Evolutionary conservation across 768 basidiomycete species (phyloP).

Genomic region (Tulasnella sp.): DNA sequence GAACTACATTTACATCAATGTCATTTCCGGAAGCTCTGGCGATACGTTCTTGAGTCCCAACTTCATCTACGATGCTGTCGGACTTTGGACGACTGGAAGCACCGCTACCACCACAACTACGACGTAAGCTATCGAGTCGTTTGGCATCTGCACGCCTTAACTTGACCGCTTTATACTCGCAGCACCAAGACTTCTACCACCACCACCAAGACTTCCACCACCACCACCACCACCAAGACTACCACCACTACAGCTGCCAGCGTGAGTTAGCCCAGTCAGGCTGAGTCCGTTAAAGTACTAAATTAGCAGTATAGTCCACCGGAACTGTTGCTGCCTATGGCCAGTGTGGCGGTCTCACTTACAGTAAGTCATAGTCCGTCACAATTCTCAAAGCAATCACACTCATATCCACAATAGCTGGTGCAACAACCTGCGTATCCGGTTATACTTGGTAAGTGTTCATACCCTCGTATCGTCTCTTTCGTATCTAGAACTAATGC

Average conservation of each 20-base stretch:
- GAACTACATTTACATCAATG: slow-evolving; percentile 41
- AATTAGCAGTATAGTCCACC: not conserved
- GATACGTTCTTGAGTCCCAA: slow-evolving; percentile 4
- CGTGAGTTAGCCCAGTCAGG: not conserved
- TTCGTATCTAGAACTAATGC: not conserved
- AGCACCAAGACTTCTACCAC: not conserved
- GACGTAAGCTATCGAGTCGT: not conserved
- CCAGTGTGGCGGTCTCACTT: not conserved
- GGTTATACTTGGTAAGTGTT: not conserved
- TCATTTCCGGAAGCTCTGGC: slow-evolving; percentile 1
- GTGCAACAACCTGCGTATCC: not conserved
- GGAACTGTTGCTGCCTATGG: not conserved
- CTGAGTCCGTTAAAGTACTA: not conserved
- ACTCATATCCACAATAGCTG: not conserved
- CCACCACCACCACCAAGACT: no score
- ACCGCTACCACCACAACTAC: not conserved
- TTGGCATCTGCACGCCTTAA: not conserved
- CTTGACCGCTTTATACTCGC: not conserved
- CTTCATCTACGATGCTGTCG: slow-evolving; percentile 2
- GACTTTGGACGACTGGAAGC: not conserved
- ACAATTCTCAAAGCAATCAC: not conserved
- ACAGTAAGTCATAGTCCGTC: not conserved
- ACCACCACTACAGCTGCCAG: not conserved
- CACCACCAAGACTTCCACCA: not conserved
- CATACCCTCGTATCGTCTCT: not conserved